phyloP scores from a whole-genome alignment of 192 early-diverging fungal species.

The Entomortierella parvispora region DNA sequence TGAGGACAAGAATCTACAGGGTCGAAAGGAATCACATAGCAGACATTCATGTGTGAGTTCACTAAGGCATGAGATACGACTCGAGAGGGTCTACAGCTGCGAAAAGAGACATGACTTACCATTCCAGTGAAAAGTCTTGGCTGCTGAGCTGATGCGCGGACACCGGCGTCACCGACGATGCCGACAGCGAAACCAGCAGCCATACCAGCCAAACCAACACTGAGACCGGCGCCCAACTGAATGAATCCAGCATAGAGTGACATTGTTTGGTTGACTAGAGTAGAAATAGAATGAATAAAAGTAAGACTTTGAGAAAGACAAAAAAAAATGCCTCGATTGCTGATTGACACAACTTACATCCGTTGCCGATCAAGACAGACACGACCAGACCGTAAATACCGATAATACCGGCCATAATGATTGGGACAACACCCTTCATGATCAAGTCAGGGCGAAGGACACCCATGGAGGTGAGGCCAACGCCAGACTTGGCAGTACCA shows the following conservation, averaged over 20 bases:
- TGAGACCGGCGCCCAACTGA: constrained; percentile 82
- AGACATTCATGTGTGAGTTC: not conserved
- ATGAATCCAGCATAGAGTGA: constrained; percentile 80
- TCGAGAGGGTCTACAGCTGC: not conserved
- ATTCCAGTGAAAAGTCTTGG: constrained; percentile 85
- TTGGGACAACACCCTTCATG: constrained; percentile 90
- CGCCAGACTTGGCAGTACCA: constrained; percentile 92
- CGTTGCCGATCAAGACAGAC: constrained; percentile 88
- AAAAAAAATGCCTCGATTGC: constrained; percentile 17
- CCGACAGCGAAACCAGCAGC: constrained; percentile 94
- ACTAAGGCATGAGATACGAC: not conserved
- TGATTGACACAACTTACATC: constrained; percentile 69
- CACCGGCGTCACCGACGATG: constrained; percentile 90
- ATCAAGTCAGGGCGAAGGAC: constrained; percentile 88
- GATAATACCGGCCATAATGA: constrained; percentile 99
- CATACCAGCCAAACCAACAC: constrained; percentile 85
- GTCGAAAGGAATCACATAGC: not conserved
- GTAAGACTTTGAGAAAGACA: constrained; percentile 21
- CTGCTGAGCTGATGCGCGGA: constrained; percentile 85
- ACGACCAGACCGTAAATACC: constrained; percentile 99
- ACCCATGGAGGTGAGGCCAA: constrained; percentile 90
- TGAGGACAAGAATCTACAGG: constrained; percentile 79
- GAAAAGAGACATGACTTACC: constrained; percentile 49
- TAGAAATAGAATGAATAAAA: not conserved
- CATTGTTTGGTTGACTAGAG: constrained; percentile 62